These are phyloP conservation scores for Pyrus bretschneideri DNA, from an alignment of 306 rosid genomes.

Conservation along the genomic window DNA sequence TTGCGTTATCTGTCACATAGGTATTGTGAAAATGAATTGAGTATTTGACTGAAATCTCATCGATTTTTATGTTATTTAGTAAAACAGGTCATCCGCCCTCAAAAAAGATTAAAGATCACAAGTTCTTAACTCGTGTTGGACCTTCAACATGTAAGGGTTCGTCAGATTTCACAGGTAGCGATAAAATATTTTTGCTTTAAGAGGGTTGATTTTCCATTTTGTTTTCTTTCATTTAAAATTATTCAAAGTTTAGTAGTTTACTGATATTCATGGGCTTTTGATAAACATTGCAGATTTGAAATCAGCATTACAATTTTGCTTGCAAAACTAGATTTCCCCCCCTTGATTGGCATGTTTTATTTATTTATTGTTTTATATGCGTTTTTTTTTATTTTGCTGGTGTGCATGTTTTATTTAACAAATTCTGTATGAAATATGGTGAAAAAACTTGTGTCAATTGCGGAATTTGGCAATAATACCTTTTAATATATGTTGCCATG, in stretches of 20 bases:
- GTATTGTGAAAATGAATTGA: background rate
- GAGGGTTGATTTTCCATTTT: background rate
- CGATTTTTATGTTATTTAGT: conserved; percentile 36
- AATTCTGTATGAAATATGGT: background rate
- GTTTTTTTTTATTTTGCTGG: background rate
- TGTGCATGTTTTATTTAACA: background rate
- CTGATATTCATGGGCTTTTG: background rate
- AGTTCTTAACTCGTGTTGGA: conserved; percentile 51
- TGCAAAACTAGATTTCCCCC: background rate
- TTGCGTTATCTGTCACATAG: background rate
- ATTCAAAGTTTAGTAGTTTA: background rate
- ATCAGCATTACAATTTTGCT: background rate
- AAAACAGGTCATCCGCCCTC: conserved; percentile 81
- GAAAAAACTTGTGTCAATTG: background rate
- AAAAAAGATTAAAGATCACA: conserved; percentile 78
- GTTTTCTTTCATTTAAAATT: background rate
- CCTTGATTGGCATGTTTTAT: background rate
- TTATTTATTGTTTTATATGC: background rate
- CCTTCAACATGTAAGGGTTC: conserved; percentile 39
- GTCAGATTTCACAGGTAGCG: conserved; percentile 67
- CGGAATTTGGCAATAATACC: conserved; percentile 12
- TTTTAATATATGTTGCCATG: conserved; percentile 10
- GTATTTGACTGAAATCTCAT: background rate
- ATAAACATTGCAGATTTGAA: background rate
- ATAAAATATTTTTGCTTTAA: background rate